Base-by-base conservation (phyloP, 257 asterid genomes). In the Voacanga thouarsii region DNA sequence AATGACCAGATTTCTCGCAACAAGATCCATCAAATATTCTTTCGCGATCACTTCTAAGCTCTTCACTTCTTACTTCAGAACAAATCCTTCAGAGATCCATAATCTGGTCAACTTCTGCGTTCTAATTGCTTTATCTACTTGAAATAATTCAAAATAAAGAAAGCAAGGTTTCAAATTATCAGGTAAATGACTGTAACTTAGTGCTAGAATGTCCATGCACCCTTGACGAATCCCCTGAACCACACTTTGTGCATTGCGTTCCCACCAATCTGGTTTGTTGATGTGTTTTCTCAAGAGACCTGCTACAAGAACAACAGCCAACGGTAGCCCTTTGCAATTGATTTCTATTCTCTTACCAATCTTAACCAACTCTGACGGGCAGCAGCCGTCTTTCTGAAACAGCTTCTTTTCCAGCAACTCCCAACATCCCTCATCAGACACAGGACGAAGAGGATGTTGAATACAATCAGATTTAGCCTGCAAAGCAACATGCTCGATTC, bases 41-140 rank as follows among this genome's bases (percentile, higher is more conserved):
- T 33, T 33, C 37, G 37, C 37, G 16, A 78, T 28, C 23, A 78
- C 77, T 64, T 73, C 82, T 55, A 78, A 64, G 60, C 80, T 74
- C 74, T 82, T 66, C 18, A 0, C 57, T 3, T 57, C 53, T 12
- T 5, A 19, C 18, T 63, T 72, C 23, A 10, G 45, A 15, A 82
- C 72, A 68, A 78, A 74, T 44, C 77, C 82, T 78, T 74, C 80
- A 23, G 85, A 64, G 45, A 82, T 74, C 85, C 85, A 82, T 28
- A 82, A 39, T 64, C 76, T 30, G 68, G 59, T 78, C 63, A 78
- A 33, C 37, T 33, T 33, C 2, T 33, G 37, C 37, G 2, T 2
- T 33, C 37, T 33, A 2, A 33, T 33, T 33, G 37, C 37, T 33
- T 33, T 33, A 33, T 33, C 37, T 33, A 1, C 37, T 33, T 33